Conservation (phyloP, 345 rosid genomes). For the Rhodamnia rubescens region DNA sequence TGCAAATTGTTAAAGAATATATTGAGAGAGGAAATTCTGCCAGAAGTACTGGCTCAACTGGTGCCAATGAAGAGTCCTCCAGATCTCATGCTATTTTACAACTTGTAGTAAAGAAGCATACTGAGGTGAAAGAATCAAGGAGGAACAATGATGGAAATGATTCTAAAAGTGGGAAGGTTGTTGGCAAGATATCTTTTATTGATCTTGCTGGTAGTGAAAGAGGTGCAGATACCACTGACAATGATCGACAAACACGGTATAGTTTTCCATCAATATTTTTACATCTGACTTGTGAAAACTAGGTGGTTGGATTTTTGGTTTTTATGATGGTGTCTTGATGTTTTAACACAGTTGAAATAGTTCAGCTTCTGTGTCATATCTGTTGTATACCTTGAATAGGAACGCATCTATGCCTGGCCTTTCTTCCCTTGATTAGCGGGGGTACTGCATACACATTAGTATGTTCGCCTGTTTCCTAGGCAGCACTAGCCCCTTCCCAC, state of each 20-base stretch:
- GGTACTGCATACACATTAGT: background rate
- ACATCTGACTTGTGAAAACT: background rate
- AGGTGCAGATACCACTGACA: slow-evolving; percentile 98
- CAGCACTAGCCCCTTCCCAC: background rate
- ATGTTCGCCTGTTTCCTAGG: background rate
- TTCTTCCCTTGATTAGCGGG: background rate
- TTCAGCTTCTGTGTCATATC: background rate
- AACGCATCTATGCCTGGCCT: background rate
- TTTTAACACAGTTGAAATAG: background rate
- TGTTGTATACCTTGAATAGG: background rate
- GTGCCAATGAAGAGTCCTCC: slow-evolving; percentile 98
- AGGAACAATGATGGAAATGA: slow-evolving; percentile 73
- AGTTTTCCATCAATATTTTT: background rate
- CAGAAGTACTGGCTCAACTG: slow-evolving; percentile 95
- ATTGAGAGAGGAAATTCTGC: slow-evolving; percentile 89
- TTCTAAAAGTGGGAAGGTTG: slow-evolving; percentile 57
- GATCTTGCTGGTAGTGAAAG: slow-evolving; percentile 99
- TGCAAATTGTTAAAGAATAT: slow-evolving; percentile 86
- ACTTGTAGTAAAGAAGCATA: slow-evolving; percentile 82
- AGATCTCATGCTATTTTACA: slow-evolving; percentile 98
- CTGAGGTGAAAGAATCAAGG: slow-evolving; percentile 72
- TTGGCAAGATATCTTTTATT: slow-evolving; percentile 95
- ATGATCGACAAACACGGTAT: slow-evolving; percentile 96
- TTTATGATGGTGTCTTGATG: background rate
- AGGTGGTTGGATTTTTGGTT: no score